Base-by-base conservation (phyloP, 768 basidiomycete species). In the Serpula lacrymans region DNA sequence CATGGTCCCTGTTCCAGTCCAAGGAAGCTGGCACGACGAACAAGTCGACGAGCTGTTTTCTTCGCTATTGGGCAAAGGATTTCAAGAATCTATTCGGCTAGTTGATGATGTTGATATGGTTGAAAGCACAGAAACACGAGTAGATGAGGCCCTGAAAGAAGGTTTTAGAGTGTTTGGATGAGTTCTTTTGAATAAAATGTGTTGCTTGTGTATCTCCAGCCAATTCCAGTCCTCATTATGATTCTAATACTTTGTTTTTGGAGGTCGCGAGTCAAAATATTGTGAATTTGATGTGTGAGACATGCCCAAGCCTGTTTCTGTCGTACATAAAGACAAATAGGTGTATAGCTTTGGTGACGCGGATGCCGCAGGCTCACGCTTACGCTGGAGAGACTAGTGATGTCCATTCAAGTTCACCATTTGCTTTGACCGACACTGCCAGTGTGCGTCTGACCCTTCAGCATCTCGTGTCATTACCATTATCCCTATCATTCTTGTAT, bases 11-110 rank as follows among this genome's bases (percentile, higher is more conserved):
- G 82, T 93, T 10, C 76, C 78, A 6, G 48, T 50, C 14, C 59
- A 64, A 24, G 80, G 80, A 21, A 74, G 68, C 41, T 99, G 96
- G 96, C 91, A 95, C 48, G 92, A 97, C 45, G 91, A 92, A 55
- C 96, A 98, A 66, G 77, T 93, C 39, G 94, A 99, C 55, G 95
- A 98, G 59, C 64, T 98, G 39, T 98, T 99, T 63, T 74, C 81
- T 18, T 90, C 88, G 21, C 62, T 99, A 31, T 71, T 98, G 22
- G 93, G 94, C 1, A 82, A 74, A 57, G 84, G 84, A 6, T 80
- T 78, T 41, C 76, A 78, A 51, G 55, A 57, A 34, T 56, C 63
- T 11, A 51, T 54, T 46, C 49, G 41, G 32, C 48, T 39, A 35
- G 51, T 39, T 32, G 45, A 63, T 35, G 63, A 64, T 26, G 45